phyloP scores from a whole-genome alignment of 1,284 basidiomycete species.

The Sanghuangporus weigelae region DNA sequence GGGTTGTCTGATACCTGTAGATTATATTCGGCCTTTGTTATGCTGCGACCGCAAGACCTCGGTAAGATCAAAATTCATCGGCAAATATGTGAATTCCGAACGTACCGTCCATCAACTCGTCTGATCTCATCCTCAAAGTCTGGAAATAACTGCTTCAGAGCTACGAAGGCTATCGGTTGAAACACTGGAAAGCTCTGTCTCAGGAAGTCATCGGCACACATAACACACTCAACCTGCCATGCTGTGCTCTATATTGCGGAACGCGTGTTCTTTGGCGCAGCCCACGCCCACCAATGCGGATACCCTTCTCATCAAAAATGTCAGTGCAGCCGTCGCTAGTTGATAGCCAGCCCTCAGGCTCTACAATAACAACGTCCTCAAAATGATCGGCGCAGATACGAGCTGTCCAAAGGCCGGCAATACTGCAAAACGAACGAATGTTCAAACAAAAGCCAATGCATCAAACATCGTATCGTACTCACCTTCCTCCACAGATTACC shows the following conservation, averaged over 20 bases:
- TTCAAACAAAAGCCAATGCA: not conserved
- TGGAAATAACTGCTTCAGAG: constrained; percentile 24
- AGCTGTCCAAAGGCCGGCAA: constrained; percentile 27
- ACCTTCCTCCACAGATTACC: constrained; percentile 29
- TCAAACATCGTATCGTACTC: not conserved
- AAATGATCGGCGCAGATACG: constrained; percentile 30
- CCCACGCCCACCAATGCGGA: constrained; percentile 5
- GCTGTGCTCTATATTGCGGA: constrained; percentile 26
- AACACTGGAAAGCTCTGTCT: constrained; percentile 8
- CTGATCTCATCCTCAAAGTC: constrained; percentile 23
- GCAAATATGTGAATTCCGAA: not conserved
- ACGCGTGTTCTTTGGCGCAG: constrained; percentile 24
- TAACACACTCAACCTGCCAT: constrained; percentile 20
- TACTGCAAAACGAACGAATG: constrained; percentile 17
- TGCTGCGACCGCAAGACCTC: not conserved
- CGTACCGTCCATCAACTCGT: constrained; percentile 18
- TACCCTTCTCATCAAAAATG: constrained; percentile 3
- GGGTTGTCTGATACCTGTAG: not conserved
- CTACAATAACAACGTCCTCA: constrained; percentile 30
- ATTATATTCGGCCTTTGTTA: not conserved
- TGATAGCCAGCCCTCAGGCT: constrained; percentile 28
- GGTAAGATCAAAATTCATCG: not conserved
- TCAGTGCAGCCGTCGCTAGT: not conserved
- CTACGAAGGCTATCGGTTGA: constrained; percentile 15
- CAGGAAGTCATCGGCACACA: not conserved